Evolutionary conservation across 2,329 filamentous ascomycete species (phyloP).

Genomic region (Gnomoniopsis smithogilvyi): DNA sequence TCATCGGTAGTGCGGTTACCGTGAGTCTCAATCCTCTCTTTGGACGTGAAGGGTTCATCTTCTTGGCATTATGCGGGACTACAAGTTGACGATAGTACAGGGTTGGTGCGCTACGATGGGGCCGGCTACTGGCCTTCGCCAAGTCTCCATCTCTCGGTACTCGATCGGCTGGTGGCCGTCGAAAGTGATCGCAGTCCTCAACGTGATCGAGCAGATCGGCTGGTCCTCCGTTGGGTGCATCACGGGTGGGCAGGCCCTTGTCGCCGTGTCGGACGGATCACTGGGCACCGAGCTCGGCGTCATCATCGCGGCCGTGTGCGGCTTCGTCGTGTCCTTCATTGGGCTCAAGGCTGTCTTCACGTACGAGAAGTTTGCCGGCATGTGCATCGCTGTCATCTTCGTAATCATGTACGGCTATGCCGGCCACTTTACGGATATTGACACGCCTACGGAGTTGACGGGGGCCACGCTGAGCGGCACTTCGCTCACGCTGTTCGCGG

Average conservation of each 20-base stretch:
- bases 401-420: slow-evolving; percentile 46
- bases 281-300: slow-evolving; percentile 50
- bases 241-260: slow-evolving; percentile 46
- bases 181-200: slow-evolving; percentile 47
- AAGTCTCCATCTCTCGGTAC: slow-evolving; percentile 48
- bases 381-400: slow-evolving; percentile 44
- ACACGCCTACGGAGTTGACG: slow-evolving; percentile 29
- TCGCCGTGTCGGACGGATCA: slow-evolving; percentile 41
- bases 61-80: background rate
- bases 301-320: slow-evolving; percentile 46
- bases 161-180: slow-evolving; percentile 49
- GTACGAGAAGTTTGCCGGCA: slow-evolving; percentile 50
- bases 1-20: slow-evolving; percentile 40
- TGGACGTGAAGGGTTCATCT: background rate
- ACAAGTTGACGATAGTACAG: slow-evolving; percentile 16
- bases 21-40: slow-evolving; percentile 17
- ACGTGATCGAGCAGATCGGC: slow-evolving; percentile 46
- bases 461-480: slow-evolving; percentile 36
- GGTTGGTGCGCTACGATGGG: slow-evolving; percentile 50
- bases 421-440: slow-evolving; percentile 37
- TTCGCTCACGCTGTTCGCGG: slow-evolving; percentile 39
- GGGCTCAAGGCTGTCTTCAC: slow-evolving; percentile 46
- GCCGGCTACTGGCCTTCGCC: slow-evolving; percentile 45
- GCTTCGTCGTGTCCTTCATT: slow-evolving; percentile 48
- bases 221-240: slow-evolving; percentile 50